phyloP scores from a whole-genome alignment of 768 basidiomycete genomes.

The Favolaschia claudopus region DNA sequence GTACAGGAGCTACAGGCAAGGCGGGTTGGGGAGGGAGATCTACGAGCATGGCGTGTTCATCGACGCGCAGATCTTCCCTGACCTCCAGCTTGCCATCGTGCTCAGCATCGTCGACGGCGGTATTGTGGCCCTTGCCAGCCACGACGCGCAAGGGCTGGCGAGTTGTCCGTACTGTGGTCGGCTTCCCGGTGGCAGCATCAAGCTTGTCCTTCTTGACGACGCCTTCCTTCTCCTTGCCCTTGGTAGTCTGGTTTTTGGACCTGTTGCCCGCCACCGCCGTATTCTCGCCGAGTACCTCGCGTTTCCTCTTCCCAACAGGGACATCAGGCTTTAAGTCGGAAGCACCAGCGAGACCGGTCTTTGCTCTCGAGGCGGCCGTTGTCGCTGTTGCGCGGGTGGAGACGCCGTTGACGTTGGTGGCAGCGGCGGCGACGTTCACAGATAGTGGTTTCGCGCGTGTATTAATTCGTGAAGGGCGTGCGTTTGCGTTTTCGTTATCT shows the following conservation, averaged over 20 bases:
- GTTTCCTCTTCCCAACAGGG: conserved; percentile 75
- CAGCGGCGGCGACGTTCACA: conserved; percentile 45
- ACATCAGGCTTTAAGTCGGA: conserved; percentile 53
- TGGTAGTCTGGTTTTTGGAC: conserved; percentile 46
- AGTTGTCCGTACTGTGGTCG: conserved; percentile 45
- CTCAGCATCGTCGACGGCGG: conserved; percentile 30
- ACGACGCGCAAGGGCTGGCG: conserved; percentile 68
- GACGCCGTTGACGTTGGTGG: conserved; percentile 41
- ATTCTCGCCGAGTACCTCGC: conserved; percentile 82
- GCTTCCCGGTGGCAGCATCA: conserved; percentile 70
- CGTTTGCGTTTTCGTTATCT: conserved; percentile 76
- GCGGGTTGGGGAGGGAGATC: conserved; percentile 49
- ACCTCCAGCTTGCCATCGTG: conserved; percentile 25
- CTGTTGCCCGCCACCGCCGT: conserved; percentile 58
- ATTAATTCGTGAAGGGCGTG: conserved; percentile 63
- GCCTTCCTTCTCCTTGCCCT: conserved; percentile 68
- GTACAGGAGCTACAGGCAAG: conserved; percentile 50
- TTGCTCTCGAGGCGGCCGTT: conserved; percentile 62
- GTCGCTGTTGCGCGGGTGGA: conserved; percentile 56
- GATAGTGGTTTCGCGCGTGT: conserved; percentile 68
- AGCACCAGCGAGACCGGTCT: conserved; percentile 46
- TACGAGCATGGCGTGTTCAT: conserved; percentile 64
- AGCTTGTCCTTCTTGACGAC: conserved; percentile 56
- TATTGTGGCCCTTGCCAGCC: conserved; percentile 50
- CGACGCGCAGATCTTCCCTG: conserved; percentile 41